Conservation (phyloP, 2,329 filamentous ascomycete genomes). For the Amauroascus verrucosus region DNA sequence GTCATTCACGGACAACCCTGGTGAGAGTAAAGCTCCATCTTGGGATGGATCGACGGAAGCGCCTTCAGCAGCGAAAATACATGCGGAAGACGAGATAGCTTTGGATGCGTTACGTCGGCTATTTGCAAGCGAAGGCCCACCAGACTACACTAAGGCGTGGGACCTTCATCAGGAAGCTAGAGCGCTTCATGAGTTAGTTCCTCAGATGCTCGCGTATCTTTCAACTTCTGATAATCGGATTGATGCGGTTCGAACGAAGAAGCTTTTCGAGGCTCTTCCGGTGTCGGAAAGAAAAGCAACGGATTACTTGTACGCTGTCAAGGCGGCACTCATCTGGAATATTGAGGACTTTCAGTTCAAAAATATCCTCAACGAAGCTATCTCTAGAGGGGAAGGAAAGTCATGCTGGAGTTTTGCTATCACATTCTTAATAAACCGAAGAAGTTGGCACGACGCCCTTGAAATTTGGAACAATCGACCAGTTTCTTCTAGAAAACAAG, state of each 20-base stretch:
- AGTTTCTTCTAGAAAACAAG: not conserved
- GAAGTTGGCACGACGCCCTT: slow-evolving; percentile 26
- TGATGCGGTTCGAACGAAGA: slow-evolving; percentile 35
- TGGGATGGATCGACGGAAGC: not conserved
- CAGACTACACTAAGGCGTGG: slow-evolving; percentile 35
- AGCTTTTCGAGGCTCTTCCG: slow-evolving; percentile 39
- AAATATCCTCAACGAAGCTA: slow-evolving; percentile 35
- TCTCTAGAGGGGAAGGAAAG: slow-evolving; percentile 19
- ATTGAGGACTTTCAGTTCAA: slow-evolving; percentile 31
- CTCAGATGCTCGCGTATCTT: slow-evolving; percentile 26
- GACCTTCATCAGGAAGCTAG: slow-evolving; percentile 29
- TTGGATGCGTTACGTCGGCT: slow-evolving; percentile 8
- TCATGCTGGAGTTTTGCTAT: slow-evolving; percentile 26
- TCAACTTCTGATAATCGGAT: slow-evolving; percentile 28
- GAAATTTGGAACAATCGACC: slow-evolving; percentile 25
- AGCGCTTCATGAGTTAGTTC: slow-evolving; percentile 21
- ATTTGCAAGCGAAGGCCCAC: slow-evolving; percentile 7
- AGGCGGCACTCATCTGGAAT: slow-evolving; percentile 35
- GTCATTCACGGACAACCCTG: slow-evolving; percentile 1
- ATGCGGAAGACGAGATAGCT: not conserved
- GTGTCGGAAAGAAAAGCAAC: slow-evolving; percentile 28
- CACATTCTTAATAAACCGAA: slow-evolving; percentile 23
- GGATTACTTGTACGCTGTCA: slow-evolving; percentile 39
- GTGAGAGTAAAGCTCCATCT: not conserved
- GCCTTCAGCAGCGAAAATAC: not conserved